Conservation (phyloP, 2,329 filamentous ascomycete species). For the Aspergillus arachidicola region DNA sequence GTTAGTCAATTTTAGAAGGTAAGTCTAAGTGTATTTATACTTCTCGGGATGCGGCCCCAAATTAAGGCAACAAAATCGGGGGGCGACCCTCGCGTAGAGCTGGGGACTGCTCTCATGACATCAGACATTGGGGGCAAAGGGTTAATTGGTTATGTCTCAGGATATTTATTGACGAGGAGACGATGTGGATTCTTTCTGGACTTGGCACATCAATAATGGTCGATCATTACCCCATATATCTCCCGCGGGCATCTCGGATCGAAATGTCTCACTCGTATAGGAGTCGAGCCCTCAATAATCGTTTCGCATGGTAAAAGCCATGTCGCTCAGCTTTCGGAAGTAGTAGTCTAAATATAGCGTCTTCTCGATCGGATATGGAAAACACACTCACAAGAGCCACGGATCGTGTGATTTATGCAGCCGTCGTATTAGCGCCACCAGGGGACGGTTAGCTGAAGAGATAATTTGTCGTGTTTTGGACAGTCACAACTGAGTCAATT, state of each 20-base stretch:
- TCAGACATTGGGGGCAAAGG: background rate
- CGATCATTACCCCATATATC: background rate
- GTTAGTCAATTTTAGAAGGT: background rate
- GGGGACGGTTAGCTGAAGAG: background rate
- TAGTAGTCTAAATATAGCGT: background rate
- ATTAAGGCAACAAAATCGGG: background rate
- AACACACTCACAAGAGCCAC: background rate
- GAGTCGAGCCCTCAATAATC: background rate
- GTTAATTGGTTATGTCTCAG: slow-evolving; percentile 2
- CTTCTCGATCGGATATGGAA: background rate
- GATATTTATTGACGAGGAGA: background rate
- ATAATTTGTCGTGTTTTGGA: background rate
- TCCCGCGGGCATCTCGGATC: background rate
- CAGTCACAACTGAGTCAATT: background rate
- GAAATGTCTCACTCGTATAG: background rate
- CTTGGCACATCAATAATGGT: background rate
- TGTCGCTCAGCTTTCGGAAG: background rate
- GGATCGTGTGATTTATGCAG: background rate
- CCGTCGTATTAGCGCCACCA: background rate
- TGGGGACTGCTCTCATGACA: background rate
- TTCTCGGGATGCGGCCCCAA: too few relatives aligned
- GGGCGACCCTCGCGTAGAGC: background rate
- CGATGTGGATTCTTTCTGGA: background rate
- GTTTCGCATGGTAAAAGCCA: background rate
- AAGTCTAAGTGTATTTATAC: background rate